Percentiles rank a stretch among this genome's conserved stretches.
phyloP scores from a whole-genome alignment of 306 rosid genomes.

The Begonia masoniana region DNA sequence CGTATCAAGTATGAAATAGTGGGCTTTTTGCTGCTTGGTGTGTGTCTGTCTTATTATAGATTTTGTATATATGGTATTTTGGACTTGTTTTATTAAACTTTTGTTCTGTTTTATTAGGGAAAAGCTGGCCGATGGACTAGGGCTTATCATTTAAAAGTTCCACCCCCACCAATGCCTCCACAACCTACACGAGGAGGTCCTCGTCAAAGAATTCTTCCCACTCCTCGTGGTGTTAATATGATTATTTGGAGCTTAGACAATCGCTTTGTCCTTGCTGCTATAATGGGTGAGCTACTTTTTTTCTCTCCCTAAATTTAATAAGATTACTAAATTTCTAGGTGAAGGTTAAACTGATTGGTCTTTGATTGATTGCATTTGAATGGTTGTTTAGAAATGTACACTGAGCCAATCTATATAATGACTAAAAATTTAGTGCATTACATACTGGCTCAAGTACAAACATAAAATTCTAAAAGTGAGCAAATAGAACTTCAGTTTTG shows the following conservation, averaged over 20 bases:
- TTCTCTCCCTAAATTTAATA: slow-evolving; percentile 2
- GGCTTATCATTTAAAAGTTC: slow-evolving; percentile 96
- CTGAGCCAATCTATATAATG: too few species aligned
- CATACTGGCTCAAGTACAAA: too few species aligned
- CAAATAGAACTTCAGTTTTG: too few species aligned
- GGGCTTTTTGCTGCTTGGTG: neutral
- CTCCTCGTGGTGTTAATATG: slow-evolving; percentile 99
- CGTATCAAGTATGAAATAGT: neutral
- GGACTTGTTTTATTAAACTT: slow-evolving; percentile 2
- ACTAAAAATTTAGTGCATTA: too few species aligned
- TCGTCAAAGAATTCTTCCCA: slow-evolving; percentile 91
- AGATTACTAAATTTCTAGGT: slow-evolving; percentile 1
- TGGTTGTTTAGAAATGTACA: too few species aligned
- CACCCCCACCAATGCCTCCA: slow-evolving; percentile 97
- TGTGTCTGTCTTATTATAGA: neutral
- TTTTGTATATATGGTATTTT: neutral
- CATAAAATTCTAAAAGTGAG: too few species aligned
- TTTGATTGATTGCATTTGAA: neutral
- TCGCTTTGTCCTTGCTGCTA: slow-evolving; percentile 98
- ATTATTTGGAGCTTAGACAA: slow-evolving; percentile 97
- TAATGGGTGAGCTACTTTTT: slow-evolving; percentile 60
- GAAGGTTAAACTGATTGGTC: neutral
- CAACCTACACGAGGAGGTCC: slow-evolving; percentile 96
- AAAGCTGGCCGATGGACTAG: slow-evolving; percentile 93
- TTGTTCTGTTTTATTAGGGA: slow-evolving; percentile 36